Conservation (phyloP, 2,329 filamentous ascomycete genomes). For the Calonectria ilicicola region DNA sequence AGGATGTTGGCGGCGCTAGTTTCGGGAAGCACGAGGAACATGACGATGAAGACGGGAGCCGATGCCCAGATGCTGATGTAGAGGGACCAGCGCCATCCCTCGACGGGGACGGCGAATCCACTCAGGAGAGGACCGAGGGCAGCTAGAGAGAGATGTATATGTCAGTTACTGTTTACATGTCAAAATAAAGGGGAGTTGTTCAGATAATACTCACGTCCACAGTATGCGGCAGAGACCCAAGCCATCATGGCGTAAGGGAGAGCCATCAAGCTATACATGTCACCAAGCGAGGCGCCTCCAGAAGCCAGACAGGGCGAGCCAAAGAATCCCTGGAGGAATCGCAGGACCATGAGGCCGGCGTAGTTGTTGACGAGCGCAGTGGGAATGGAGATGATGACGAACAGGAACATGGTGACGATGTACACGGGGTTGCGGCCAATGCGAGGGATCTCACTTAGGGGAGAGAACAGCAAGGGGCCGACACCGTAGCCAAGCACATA, state of each 20-base stretch:
- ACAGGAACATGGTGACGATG: constrained; percentile 75
- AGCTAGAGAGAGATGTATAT: constrained; percentile 46
- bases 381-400: constrained; percentile 75
- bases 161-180: constrained; percentile 23
- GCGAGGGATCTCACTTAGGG: constrained; percentile 73
- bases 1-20: constrained; percentile 71
- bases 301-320: constrained; percentile 74
- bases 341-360: constrained; percentile 71
- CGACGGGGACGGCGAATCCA: constrained; percentile 68
- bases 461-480: constrained; percentile 74
- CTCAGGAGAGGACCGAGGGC: constrained; percentile 72
- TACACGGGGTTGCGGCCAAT: constrained; percentile 78
- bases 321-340: constrained; percentile 76
- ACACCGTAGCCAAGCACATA: constrained; percentile 74
- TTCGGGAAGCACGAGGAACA: constrained; percentile 75
- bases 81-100: constrained; percentile 73
- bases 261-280: constrained; percentile 66
- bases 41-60: constrained; percentile 67
- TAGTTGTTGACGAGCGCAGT: constrained; percentile 73
- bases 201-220: constrained; percentile 51
- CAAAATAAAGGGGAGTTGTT: constrained; percentile 50
- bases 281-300: constrained; percentile 63
- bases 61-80: constrained; percentile 74
- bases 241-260: constrained; percentile 69
- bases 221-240: constrained; percentile 68